Evolutionary conservation across 805 yeast genomes (phyloP).

Genomic region (Lipomyces kockii): DNA sequence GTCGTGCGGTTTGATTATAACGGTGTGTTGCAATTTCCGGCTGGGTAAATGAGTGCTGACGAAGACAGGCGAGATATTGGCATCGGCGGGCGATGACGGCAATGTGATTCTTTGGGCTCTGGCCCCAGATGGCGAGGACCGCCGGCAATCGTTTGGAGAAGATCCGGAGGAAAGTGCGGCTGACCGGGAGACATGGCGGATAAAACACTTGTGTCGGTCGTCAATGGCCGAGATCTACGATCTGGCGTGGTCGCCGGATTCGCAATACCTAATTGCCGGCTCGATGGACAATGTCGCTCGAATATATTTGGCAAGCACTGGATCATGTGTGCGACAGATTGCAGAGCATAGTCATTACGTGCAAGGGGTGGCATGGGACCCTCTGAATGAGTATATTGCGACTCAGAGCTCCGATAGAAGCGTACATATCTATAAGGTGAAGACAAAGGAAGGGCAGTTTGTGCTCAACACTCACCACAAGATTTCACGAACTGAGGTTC

Average conservation of each 20-base stretch:
- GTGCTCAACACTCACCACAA: slow-evolving; percentile 52
- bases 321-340: slow-evolving; percentile 61
- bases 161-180: slow-evolving; percentile 31
- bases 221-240: slow-evolving; percentile 84
- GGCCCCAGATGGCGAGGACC: slow-evolving; percentile 21
- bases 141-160: slow-evolving; percentile 29
- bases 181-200: slow-evolving; percentile 72
- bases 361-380: slow-evolving; percentile 98
- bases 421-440: slow-evolving; percentile 67
- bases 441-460: slow-evolving; percentile 43
- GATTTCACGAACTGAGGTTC: slow-evolving; percentile 62
- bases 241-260: slow-evolving; percentile 89
- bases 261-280: slow-evolving; percentile 76
- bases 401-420: slow-evolving; percentile 91
- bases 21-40: slow-evolving; percentile 49
- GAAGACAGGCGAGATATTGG: slow-evolving; percentile 54
- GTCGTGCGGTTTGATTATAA: slow-evolving; percentile 77
- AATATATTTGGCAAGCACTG: slow-evolving; percentile 62
- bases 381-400: slow-evolving; percentile 71
- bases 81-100: slow-evolving; percentile 97
- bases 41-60: neutral
- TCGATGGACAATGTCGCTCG: slow-evolving; percentile 87
- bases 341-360: slow-evolving; percentile 86
- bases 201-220: slow-evolving; percentile 61
- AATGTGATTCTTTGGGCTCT: slow-evolving; percentile 78